Conservation (phyloP, 495 filamentous ascomycete species). For the Pseudoneurospora amorphoporcata region DNA sequence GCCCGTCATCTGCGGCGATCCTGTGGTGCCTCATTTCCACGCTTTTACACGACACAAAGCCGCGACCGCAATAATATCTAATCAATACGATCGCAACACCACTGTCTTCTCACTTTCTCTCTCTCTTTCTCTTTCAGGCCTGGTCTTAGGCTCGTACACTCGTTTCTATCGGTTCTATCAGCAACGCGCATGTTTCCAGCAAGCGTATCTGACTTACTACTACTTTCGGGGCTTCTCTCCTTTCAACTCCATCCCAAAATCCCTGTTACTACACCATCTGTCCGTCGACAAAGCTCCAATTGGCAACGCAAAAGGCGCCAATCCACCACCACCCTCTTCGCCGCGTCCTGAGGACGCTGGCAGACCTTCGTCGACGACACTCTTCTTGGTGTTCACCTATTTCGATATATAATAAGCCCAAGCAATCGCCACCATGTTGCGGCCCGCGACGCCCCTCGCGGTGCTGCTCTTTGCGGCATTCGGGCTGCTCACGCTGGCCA, state of each 20-base stretch:
- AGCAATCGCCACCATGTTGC: constrained; percentile 43
- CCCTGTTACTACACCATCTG: not conserved
- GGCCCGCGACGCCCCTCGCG: constrained; percentile 87
- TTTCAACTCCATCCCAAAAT: not conserved
- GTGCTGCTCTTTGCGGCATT: constrained; percentile 81
- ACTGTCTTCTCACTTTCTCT: not conserved
- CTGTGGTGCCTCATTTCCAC: not conserved
- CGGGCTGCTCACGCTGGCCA: constrained; percentile 72
- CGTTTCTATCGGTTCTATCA: not conserved
- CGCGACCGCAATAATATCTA: not conserved
- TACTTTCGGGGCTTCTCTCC: not conserved
- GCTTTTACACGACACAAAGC: not conserved
- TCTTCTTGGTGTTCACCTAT: not conserved
- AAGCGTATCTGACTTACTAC: not conserved
- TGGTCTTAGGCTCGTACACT: not conserved
- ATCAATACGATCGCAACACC: not conserved
- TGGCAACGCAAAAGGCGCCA: not conserved
- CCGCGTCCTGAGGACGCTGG: constrained; percentile 27
- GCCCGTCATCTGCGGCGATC: not conserved
- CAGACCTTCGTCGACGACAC: constrained; percentile 5
- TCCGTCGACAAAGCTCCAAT: not conserved
- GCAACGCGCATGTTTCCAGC: not conserved
- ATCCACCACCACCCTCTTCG: not conserved
- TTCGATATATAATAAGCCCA: not conserved
- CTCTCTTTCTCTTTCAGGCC: not conserved